Evolutionary conservation across 345 rosid genomes (phyloP), one percentile per base, ranked within the genome.

Genomic region (Abelmoschus esculentus): DNA sequence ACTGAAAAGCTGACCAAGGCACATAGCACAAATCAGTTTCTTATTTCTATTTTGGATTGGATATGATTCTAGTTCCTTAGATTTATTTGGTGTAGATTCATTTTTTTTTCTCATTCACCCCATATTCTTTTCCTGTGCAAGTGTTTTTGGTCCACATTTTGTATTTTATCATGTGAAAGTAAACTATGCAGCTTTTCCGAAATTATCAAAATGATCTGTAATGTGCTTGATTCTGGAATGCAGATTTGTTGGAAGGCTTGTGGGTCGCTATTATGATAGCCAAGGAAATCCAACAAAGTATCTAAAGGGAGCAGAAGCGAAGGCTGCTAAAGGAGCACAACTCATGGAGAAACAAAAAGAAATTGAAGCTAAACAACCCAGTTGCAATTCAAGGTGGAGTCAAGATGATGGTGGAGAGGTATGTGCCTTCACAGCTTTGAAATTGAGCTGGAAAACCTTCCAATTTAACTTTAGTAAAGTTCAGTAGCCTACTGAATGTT

Each of bases 361-460:
- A 8, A 96, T 91, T 80, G 99, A 95, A 83, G 96, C 96, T 52
- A 95, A 91, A 76, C 97, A 82, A 73, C 82, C 85, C 19, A 78
- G 84, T 78, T 90, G 97, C 92, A 90, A 85, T 81, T 95, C 97
- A 61, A 84, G 89, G 76, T 91, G 97, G 99, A 95, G 96, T 75
- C 96, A 91, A 78, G 85, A 75, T 32, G 93, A 90, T 73, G 96
- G 97, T 14, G 97, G 99, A 69, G 85, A 90, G 96, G 97, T 91
- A 86, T 64, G 38, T 22, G 36, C 12, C 46, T 55, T 44, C 14
- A 47, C 11, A 14, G 38, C 36, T 26, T 70, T 44, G 29, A 38
- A 18, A 42, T 42, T 19, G 5, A 8, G 15, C 18, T 61, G 38
- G 34, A 13, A 40, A 67, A 70, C 58, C 18, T 15, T 7, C 26